Percentiles rank a stretch among this genome's conserved stretches.
Conservation (phyloP, 1,284 basidiomycete genomes). For the Trichosporon sp. region DNA sequence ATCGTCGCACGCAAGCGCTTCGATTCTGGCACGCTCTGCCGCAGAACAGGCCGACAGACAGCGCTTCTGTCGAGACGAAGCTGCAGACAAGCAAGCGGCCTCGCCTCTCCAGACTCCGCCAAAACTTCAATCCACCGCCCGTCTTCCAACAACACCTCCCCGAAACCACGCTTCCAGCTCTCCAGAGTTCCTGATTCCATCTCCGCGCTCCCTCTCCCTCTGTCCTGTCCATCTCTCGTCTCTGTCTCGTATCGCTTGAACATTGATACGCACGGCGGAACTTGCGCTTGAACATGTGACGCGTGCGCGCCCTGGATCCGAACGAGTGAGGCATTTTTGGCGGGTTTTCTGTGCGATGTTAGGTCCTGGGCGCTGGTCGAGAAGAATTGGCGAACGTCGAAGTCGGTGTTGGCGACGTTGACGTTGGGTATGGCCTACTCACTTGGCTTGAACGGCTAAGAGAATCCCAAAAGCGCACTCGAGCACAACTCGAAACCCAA, state of each 20-base stretch:
- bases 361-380: background rate
- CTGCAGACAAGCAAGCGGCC: background rate
- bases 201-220: background rate
- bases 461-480: background rate
- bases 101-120: background rate
- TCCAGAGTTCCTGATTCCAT: background rate
- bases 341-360: slow-evolving; percentile 44
- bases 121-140: background rate
- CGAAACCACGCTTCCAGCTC: background rate
- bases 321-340: slow-evolving; percentile 97
- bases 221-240: background rate
- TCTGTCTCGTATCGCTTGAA: background rate
- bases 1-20: no score
- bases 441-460: slow-evolving; percentile 5
- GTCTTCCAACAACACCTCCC: background rate
- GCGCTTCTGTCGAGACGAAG: background rate
- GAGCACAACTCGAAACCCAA: background rate
- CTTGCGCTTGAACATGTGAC: slow-evolving; percentile 98
- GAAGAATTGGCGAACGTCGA: slow-evolving; percentile 13
- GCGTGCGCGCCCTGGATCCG: slow-evolving; percentile 99
- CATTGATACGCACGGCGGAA: slow-evolving; percentile 70
- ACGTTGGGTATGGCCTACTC: slow-evolving; percentile 16
- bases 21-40: no score
- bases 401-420: slow-evolving; percentile 21
- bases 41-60: background rate